A percentile compares a stretch with the other conserved stretches of the same genome.
Conservation (phyloP, 2,329 filamentous ascomycete species). For the Neoscytalidium dimidiatum region DNA sequence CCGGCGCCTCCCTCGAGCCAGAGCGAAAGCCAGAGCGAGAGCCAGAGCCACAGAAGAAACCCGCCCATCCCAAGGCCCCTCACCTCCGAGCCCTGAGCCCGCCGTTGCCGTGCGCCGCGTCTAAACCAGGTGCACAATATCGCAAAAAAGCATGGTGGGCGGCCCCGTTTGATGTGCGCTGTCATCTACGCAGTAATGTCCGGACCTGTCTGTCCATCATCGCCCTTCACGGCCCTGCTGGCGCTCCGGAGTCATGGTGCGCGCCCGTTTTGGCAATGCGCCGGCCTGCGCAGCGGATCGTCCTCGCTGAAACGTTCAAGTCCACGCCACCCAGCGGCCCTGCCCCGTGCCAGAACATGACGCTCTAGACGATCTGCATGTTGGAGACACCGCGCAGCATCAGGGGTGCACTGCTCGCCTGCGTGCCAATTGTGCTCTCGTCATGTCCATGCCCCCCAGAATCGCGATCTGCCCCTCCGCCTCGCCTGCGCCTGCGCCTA, state of each 20-base stretch:
- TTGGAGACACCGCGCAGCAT: not conserved
- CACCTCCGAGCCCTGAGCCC: no score
- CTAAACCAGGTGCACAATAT: not conserved
- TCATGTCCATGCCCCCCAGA: not conserved
- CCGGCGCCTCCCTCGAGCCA: conserved; percentile 4
- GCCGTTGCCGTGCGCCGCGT: not conserved
- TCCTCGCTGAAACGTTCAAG: not conserved
- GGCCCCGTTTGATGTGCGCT: conserved; percentile 9
- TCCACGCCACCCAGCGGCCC: conserved; percentile 5
- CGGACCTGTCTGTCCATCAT: not conserved
- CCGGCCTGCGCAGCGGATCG: not conserved
- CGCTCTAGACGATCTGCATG: conserved; percentile 5
- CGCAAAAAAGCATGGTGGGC: not conserved
- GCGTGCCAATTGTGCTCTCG: conserved; percentile 4
- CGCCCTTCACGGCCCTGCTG: not conserved
- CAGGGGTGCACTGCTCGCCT: conserved; percentile 15
- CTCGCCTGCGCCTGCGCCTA: not conserved
- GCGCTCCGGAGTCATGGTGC: conserved; percentile 4
- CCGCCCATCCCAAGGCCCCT: no score
- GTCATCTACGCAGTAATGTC: conserved; percentile 11
- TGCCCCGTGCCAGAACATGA: not conserved
- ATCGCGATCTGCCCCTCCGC: conserved; percentile 6
- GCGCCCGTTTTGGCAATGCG: not conserved
- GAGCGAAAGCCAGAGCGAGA: no score
- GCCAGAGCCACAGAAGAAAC: not conserved